Evolutionary conservation across 371 early-diverging fungal species (phyloP), one percentile per base, ranked within the genome.

Genomic region (Haplosporangium sp.): DNA sequence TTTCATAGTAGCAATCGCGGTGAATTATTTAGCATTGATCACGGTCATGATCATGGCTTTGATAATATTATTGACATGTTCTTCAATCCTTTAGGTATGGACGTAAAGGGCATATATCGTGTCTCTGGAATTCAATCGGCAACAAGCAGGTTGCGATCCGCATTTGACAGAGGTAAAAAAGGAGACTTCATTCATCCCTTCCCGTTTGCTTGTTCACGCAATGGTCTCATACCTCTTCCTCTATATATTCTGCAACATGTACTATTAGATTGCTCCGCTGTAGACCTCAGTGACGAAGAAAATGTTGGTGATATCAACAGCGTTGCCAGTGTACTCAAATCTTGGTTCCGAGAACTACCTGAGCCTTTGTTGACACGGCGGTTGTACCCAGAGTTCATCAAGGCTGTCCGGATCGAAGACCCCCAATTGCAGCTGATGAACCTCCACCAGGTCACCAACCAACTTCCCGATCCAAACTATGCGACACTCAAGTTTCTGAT

Each of bases 261-360:
- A 13, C 52, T 20, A 23, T n/a, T 74, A 89, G 92, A 91, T 62
- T 83, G 88, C 37, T 79, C 83, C 21, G 82, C 86, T 4, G 92
- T 92, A 0, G 87, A 94, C 61, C 64, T 95, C 36, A 74, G 83
- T 6, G 61, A 69, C 7, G 85, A 86, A 59, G 89, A 91, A 13
- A 82, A 83, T 59, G 80, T 84, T 20, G 83, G 86, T 6, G 95
- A 95, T 67, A 89, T 96, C 61, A 92, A 93, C 77, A 91, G 88
- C 58, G 84, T 95, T 11, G 83, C 95, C 38, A 89, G 95, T 55
- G 90, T 93, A n/a, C 83, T 98, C 40, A 97, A 98, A 69, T 83
- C 94, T 37, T 98, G 91, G 86, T 92, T 98, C 80, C 89, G 97
- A 21, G 96, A 96, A 73, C 82, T 98, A 18, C 96, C 97, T 12